Evolutionary conservation across 148 eudicot genomes (phyloP).

Genomic region (Rhododendron henanense): DNA sequence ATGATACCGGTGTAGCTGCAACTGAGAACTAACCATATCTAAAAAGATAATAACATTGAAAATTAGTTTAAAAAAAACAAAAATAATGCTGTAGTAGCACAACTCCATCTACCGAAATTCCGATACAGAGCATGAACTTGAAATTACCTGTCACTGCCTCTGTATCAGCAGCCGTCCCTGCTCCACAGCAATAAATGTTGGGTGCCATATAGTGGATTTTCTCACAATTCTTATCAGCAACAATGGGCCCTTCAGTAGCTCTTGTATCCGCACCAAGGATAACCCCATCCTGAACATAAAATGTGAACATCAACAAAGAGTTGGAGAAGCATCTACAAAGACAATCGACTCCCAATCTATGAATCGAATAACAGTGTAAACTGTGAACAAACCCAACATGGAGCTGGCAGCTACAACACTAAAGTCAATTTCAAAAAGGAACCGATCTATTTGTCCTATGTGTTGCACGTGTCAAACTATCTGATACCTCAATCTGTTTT

Average conservation of each 20-base stretch:
- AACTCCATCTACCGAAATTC: background rate
- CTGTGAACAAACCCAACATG: background rate
- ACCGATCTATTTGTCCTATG: background rate
- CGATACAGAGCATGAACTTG: background rate
- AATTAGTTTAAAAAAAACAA: background rate
- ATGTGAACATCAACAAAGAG: background rate
- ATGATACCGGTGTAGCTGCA: constrained; percentile 80
- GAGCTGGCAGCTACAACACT: background rate
- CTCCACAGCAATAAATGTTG: constrained; percentile 97
- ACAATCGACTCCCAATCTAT: background rate
- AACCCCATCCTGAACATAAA: constrained; percentile 68
- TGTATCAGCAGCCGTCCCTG: constrained; percentile 98
- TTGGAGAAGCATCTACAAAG: background rate
- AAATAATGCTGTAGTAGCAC: too few species aligned
- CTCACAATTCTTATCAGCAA: constrained; percentile 88
- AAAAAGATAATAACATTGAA: constrained; percentile 12
- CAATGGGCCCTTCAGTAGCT: constrained; percentile 93
- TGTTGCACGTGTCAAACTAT: background rate
- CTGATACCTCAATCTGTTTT: background rate
- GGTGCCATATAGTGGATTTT: constrained; percentile 97
- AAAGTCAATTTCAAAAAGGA: background rate
- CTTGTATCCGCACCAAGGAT: constrained; percentile 96
- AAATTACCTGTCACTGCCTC: constrained; percentile 87
- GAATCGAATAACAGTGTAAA: background rate
- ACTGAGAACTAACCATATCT: constrained; percentile 94